Conservation (phyloP, 352 stramenopile species). For the Phytophthora syringae region DNA sequence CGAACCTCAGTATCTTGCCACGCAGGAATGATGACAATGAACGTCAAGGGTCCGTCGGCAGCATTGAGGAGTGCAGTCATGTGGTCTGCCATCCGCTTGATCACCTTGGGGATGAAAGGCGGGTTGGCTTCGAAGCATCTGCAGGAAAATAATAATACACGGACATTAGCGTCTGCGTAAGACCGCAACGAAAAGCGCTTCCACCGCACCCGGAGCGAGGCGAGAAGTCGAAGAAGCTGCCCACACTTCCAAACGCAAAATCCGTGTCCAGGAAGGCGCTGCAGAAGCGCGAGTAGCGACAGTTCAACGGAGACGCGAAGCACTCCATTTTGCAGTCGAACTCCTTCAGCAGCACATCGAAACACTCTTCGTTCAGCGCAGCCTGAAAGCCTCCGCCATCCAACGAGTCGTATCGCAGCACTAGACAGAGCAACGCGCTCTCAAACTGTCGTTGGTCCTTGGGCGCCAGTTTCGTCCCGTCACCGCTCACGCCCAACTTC, state of each 20-base stretch:
- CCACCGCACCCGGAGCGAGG: conserved; percentile 70
- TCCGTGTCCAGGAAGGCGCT: conserved; percentile 92
- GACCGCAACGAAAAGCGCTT: background rate
- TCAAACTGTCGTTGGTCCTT: conserved; percentile 60
- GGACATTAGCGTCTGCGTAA: background rate
- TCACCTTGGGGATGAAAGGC: conserved; percentile 94
- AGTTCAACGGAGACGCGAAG: conserved; percentile 96
- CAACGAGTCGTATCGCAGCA: conserved; percentile 93
- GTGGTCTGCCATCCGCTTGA: conserved; percentile 90
- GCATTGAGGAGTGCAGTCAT: conserved; percentile 83
- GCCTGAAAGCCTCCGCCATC: conserved; percentile 94
- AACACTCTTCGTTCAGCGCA: conserved; percentile 91
- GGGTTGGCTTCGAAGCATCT: conserved; percentile 95
- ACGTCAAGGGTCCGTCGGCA: conserved; percentile 77
- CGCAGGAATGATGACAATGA: conserved; percentile 92
- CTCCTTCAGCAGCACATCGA: conserved; percentile 89
- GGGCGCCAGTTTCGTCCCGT: conserved; percentile 23
- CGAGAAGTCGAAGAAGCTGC: conserved; percentile 94
- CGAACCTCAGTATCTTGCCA: conserved; percentile 89
- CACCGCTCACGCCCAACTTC: conserved; percentile 31
- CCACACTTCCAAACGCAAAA: conserved; percentile 88
- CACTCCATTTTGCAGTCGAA: conserved; percentile 95
- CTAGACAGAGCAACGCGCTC: conserved; percentile 85
- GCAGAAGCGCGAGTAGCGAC: conserved; percentile 90
- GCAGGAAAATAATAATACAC: background rate